Evolutionary conservation across 148 eudicot species (phyloP).

Genomic region (Dysphania ambrosioides): DNA sequence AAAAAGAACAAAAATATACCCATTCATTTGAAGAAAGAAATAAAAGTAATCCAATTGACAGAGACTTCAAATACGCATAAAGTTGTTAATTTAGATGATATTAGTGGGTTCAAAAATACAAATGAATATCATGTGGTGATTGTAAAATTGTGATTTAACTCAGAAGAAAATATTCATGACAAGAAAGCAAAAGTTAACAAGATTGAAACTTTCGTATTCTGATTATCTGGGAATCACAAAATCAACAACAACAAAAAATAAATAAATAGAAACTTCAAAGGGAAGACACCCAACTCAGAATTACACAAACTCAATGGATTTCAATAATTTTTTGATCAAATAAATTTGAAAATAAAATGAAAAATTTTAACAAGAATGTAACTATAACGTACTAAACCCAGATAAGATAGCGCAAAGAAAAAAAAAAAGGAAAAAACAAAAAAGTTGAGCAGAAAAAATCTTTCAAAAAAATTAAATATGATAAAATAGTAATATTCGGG

Average conservation of each 20-base stretch:
- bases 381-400: slow-evolving; percentile 5
- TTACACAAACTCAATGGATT: neutral
- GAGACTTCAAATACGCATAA: too few relatives aligned
- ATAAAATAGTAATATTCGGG: too few relatives aligned
- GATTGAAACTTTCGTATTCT: neutral
- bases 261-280: neutral
- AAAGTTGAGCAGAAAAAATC: too few relatives aligned
- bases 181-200: neutral
- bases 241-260: neutral
- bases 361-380: neutral
- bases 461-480: too few relatives aligned
- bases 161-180: neutral
- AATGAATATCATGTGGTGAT: neutral
- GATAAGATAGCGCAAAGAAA: too few relatives aligned
- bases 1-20: too few relatives aligned
- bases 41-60: too few relatives aligned
- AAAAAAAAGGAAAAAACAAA: too few relatives aligned
- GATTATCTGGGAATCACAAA: neutral
- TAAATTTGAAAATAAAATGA: neutral
- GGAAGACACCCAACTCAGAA: too few relatives aligned
- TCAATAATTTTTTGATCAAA: neutral
- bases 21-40: too few relatives aligned
- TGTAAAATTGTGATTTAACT: neutral
- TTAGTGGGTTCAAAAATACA: too few relatives aligned
- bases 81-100: too few relatives aligned